Evolutionary conservation across 2,329 filamentous ascomycete species (phyloP).

Genomic region (Trichoderma sp.): DNA sequence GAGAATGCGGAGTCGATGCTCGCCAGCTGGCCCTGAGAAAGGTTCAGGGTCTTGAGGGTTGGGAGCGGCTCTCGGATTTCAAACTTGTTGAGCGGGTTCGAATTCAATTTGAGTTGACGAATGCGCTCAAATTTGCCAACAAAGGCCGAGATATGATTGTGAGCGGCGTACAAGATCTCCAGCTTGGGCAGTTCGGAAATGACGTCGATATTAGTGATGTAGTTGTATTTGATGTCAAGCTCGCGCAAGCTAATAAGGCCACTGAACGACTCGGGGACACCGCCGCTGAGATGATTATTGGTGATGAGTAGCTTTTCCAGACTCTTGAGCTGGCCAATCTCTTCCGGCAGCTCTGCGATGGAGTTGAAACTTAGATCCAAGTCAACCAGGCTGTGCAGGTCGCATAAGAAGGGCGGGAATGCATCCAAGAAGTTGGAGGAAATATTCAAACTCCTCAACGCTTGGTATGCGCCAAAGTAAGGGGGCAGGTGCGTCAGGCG

Average conservation of each 20-base stretch:
- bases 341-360: conserved; percentile 72
- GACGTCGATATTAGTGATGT: conserved; percentile 82
- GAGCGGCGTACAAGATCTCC: conserved; percentile 84
- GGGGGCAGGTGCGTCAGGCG: conserved; percentile 73
- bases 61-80: conserved; percentile 74
- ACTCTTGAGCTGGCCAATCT: conserved; percentile 73
- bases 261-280: conserved; percentile 69
- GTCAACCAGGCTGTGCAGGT: conserved; percentile 79
- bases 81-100: conserved; percentile 93
- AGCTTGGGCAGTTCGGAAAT: conserved; percentile 80
- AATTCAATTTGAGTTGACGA: conserved; percentile 82
- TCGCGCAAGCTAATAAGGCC: conserved; percentile 78
- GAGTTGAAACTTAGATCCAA: conserved; percentile 96
- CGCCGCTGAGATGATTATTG: conserved; percentile 81
- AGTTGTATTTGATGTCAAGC: conserved; percentile 92
- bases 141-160: conserved; percentile 90
- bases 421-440: conserved; percentile 88
- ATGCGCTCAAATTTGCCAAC: conserved; percentile 84
- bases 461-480: conserved; percentile 78
- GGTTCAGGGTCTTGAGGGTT: conserved; percentile 79
- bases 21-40: conserved; percentile 87
- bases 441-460: conserved; percentile 79
- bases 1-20: conserved; percentile 87
- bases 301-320: conserved; percentile 91
- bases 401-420: conserved; percentile 82